Percentiles rank a stretch among this genome's conserved stretches.
These are phyloP conservation scores for Talaromyces liani DNA, from an alignment of 495 filamentous ascomycete genomes.

Conservation along the genomic window DNA sequence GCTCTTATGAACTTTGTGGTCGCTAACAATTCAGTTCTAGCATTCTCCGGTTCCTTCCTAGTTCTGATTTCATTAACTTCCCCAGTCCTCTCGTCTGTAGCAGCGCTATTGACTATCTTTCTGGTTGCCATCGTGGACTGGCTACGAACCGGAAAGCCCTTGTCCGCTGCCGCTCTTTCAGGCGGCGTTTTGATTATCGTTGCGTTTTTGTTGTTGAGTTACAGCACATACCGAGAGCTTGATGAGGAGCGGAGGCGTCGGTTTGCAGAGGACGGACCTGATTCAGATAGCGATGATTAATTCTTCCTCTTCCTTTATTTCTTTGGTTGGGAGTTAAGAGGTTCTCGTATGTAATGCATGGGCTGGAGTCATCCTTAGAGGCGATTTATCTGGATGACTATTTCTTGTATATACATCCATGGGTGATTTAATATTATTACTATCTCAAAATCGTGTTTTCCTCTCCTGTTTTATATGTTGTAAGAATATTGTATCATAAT, in stretches of 20 bases:
- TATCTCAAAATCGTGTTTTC: neutral
- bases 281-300: slow-evolving; percentile 40
- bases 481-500: no score
- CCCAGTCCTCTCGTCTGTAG: slow-evolving; percentile 85
- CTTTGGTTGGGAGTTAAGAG: neutral
- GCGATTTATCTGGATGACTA: neutral
- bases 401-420: neutral
- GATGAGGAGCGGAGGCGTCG: slow-evolving; percentile 66
- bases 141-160: slow-evolving; percentile 65
- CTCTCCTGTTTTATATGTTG: no score
- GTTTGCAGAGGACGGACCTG: slow-evolving; percentile 30
- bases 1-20: neutral
- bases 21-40: slow-evolving; percentile 19
- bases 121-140: slow-evolving; percentile 89
- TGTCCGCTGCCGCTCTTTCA: slow-evolving; percentile 64
- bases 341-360: neutral
- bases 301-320: neutral
- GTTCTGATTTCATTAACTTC: slow-evolving; percentile 87
- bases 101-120: slow-evolving; percentile 91
- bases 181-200: slow-evolving; percentile 82
- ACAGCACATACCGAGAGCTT: slow-evolving; percentile 90
- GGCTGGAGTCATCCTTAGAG: neutral
- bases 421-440: neutral
- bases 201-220: slow-evolving; percentile 80
- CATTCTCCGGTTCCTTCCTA: slow-evolving; percentile 89